Conservation (phyloP, 2,329 filamentous ascomycete species). For the Trichoderma brevicompactum region DNA sequence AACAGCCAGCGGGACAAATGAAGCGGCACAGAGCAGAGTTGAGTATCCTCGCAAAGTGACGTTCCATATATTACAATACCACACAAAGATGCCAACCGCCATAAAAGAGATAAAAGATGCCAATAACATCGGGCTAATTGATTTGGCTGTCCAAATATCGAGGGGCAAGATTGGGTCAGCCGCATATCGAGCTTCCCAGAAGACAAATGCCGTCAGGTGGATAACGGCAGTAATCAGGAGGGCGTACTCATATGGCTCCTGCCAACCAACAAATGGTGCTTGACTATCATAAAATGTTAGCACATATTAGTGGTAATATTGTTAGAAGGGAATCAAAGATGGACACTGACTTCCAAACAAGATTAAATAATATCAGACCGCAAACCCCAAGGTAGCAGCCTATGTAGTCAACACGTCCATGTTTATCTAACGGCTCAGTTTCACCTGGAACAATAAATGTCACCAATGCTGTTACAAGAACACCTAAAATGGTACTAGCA, state of each 20-base stretch:
- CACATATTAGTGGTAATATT: not conserved
- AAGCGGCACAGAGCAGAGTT: not conserved
- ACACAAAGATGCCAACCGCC: conserved; percentile 1
- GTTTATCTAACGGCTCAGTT: not conserved
- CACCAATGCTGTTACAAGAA: not conserved
- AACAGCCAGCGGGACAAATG: not conserved
- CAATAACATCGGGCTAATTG: not conserved
- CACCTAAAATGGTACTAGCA: not conserved
- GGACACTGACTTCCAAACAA: conserved; percentile 5
- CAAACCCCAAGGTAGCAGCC: not conserved
- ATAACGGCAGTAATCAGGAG: not conserved
- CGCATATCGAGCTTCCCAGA: not conserved
- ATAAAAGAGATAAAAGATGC: conserved; percentile 3
- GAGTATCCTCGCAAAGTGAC: not conserved
- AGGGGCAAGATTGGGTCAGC: not conserved
- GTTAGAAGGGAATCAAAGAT: not conserved
- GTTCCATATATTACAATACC: not conserved
- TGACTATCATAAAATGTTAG: not conserved
- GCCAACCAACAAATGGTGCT: conserved; percentile 1
- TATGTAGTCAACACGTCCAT: not conserved
- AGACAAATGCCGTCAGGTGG: not conserved
- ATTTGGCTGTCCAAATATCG: conserved; percentile 2
- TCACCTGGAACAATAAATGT: not conserved
- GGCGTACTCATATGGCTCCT: conserved; percentile 4
- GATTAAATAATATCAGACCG: not conserved